A percentile compares a stretch with the other conserved stretches of the same genome.
Conservation (phyloP, 139 green algal species). For the Closterium sp. region DNA sequence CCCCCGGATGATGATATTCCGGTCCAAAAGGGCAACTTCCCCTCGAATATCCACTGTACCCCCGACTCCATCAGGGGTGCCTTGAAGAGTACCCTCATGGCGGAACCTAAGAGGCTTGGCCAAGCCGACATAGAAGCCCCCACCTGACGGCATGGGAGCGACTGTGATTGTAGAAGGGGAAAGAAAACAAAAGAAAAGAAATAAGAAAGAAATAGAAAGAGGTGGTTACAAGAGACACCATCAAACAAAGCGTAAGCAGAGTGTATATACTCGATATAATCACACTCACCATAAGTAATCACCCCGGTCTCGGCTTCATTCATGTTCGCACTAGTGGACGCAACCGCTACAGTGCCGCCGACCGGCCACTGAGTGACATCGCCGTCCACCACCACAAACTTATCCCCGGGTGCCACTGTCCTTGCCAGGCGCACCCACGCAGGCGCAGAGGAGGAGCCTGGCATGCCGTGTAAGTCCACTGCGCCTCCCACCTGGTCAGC, state of each 20-base stretch:
- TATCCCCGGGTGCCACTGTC: conserved; percentile 1
- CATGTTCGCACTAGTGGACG: conserved; percentile 16
- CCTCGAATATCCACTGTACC: not conserved
- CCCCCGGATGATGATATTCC: conserved; percentile 15
- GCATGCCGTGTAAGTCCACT: conserved; percentile 38
- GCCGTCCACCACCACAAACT: not conserved
- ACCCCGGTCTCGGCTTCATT: not conserved
- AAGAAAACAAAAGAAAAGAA: too few relatives aligned
- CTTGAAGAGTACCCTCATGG: not conserved
- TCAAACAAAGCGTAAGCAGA: too few relatives aligned
- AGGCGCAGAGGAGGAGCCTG: not conserved
- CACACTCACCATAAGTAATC: not conserved
- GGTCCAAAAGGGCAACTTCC: conserved; percentile 22
- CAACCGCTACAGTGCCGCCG: conserved; percentile 27
- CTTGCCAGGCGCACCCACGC: conserved; percentile 5
- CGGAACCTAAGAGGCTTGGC: conserved; percentile 7
- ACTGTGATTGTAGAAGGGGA: not conserved
- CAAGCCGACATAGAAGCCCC: not conserved
- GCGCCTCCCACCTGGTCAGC: conserved; percentile 28
- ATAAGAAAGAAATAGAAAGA: too few relatives aligned
- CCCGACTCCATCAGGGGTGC: not conserved
- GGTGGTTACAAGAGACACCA: too few relatives aligned
- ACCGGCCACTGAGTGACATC: conserved; percentile 28
- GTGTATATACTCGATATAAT: not conserved
- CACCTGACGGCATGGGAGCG: not conserved